These are phyloP conservation scores for Nadsonia fulvescens DNA, from an alignment of 805 yeast species.

Conservation along the genomic window DNA sequence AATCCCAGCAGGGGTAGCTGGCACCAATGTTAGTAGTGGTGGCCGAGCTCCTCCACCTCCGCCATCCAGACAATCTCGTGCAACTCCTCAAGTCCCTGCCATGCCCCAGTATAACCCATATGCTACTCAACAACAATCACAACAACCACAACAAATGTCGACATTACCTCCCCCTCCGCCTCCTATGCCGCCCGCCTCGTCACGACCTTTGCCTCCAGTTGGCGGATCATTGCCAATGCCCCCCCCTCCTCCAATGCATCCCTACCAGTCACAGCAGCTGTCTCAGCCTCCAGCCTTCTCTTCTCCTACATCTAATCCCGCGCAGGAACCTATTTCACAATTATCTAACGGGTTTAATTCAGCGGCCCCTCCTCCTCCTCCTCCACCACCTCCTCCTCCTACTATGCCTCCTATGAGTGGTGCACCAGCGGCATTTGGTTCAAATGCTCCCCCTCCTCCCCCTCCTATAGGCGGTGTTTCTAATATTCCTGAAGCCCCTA, in stretches of 20 bases:
- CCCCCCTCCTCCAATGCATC: constrained; percentile 5
- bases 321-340: too few species aligned
- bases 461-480: constrained; percentile 17
- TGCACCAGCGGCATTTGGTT: constrained; percentile 14
- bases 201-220: constrained; percentile 7
- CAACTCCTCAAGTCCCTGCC: constrained; percentile 12
- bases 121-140: constrained; percentile 9
- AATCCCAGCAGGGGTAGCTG: too few species aligned
- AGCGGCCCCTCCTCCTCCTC: constrained; percentile 16
- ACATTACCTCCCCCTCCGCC: constrained; percentile 12
- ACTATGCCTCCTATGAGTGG: constrained; percentile 13
- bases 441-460: constrained; percentile 16
- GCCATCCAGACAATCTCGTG: constrained; percentile 16
- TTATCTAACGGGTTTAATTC: constrained; percentile 12
- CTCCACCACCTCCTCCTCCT: constrained; percentile 13
- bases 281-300: too few species aligned
- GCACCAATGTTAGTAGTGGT: constrained; percentile 2
- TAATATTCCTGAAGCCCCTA: constrained; percentile 21
- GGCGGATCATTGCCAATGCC: constrained; percentile 2
- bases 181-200: constrained; percentile 10
- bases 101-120: constrained; percentile 11
- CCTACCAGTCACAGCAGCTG: too few species aligned
- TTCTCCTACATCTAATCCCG: too few species aligned
- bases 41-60: constrained; percentile 23
- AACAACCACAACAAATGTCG: constrained; percentile 10